Conservation (phyloP, 441 rosid genomes). For the Syzygium syzygioides region DNA sequence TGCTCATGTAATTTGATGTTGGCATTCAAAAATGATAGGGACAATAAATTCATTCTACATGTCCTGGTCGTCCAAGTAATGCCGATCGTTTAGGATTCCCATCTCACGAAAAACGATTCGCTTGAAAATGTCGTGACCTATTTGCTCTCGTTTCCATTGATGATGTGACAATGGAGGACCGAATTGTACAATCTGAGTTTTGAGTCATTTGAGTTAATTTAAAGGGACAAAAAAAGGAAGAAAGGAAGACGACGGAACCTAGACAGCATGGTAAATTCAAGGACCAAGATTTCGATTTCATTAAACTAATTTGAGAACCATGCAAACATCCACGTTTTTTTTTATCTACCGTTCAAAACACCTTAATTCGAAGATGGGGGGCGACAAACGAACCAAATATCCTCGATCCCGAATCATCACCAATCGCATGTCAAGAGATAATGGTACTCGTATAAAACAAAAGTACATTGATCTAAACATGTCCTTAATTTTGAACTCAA, state of each 20-base stretch:
- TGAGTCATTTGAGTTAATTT: background rate
- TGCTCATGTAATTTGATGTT: background rate
- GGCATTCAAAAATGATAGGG: background rate
- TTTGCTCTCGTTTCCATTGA: background rate
- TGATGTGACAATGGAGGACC: background rate
- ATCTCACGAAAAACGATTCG: background rate
- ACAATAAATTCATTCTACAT: background rate
- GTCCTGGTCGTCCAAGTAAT: background rate
- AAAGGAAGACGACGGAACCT: background rate
- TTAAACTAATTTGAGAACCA: background rate
- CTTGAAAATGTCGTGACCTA: background rate
- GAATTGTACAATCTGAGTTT: background rate
- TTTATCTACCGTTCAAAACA: background rate
- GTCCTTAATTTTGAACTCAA: too few relatives aligned
- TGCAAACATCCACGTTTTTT: background rate
- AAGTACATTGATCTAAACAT: too few relatives aligned
- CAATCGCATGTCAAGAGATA: background rate
- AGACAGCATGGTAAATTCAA: background rate
- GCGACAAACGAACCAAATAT: background rate
- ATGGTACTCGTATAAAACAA: background rate
- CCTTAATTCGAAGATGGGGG: background rate
- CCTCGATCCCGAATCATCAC: accelerated
- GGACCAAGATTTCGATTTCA: background rate
- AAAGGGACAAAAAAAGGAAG: accelerated
- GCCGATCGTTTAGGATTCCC: background rate